phyloP scores from a whole-genome alignment of 1,284 basidiomycete species.

The Sparassis latifolia region DNA sequence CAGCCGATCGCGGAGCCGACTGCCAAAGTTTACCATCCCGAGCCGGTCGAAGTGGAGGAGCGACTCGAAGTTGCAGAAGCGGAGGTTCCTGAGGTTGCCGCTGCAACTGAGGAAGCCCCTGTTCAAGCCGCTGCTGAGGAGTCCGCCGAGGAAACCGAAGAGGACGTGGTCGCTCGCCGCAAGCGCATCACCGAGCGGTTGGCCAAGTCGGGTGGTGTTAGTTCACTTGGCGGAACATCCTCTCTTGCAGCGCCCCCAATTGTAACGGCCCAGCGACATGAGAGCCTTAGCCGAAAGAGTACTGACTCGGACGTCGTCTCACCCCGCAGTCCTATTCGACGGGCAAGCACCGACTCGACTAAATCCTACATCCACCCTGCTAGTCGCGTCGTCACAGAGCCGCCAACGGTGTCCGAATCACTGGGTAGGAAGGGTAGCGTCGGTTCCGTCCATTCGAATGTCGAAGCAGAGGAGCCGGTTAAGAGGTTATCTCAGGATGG shows the following conservation, averaged over 20 bases:
- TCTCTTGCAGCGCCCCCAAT: constrained; percentile 16
- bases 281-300: constrained; percentile 8
- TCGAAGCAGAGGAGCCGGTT: constrained; percentile 5
- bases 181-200: constrained; percentile 56
- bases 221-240: constrained; percentile 39
- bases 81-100: background rate
- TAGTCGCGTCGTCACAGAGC: constrained; percentile 1
- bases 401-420: constrained; percentile 7
- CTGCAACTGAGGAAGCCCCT: background rate
- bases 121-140: background rate
- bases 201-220: constrained; percentile 60
- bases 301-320: constrained; percentile 1
- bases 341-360: constrained; percentile 13
- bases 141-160: constrained; percentile 24
- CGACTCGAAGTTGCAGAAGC: background rate
- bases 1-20: background rate
- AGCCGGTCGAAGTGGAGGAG: background rate
- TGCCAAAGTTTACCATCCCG: no score
- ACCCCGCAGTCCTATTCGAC: constrained; percentile 1
- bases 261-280: constrained; percentile 4
- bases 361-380: constrained; percentile 8
- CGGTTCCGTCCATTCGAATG: constrained; percentile 14
- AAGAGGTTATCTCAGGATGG: constrained; percentile 32
- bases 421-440: constrained; percentile 24
- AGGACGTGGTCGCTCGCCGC: constrained; percentile 46